Evolutionary conservation across 2,329 filamentous ascomycete genomes (phyloP).

Genomic region (Ceratocystis ficicola): DNA sequence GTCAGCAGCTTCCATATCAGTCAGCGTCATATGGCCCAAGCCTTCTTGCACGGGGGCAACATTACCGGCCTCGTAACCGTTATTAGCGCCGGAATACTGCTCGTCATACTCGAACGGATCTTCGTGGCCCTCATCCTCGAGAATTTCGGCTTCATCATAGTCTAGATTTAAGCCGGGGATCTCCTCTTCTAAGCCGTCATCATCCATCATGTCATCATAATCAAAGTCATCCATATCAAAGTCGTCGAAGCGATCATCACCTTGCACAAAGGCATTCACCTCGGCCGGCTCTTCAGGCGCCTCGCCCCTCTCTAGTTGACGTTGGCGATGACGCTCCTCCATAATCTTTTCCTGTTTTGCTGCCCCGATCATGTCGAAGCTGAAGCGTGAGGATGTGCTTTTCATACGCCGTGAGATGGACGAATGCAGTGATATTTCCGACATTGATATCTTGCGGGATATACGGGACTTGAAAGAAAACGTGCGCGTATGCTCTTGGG

Average conservation of each 20-base stretch:
- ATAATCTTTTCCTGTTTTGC: constrained; percentile 56
- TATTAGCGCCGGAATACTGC: constrained; percentile 24
- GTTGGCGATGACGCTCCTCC: constrained; percentile 60
- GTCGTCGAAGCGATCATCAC: constrained; percentile 47
- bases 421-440: constrained; percentile 38
- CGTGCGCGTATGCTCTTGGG: background rate
- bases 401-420: constrained; percentile 54
- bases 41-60: constrained; percentile 32
- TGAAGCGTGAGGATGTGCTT: constrained; percentile 68
- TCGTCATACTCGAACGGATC: constrained; percentile 28
- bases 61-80: constrained; percentile 31
- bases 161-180: constrained; percentile 48
- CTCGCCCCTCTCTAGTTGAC: constrained; percentile 49
- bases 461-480: constrained; percentile 28
- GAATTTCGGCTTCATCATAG: constrained; percentile 34
- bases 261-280: constrained; percentile 25
- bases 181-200: constrained; percentile 53
- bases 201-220: constrained; percentile 53
- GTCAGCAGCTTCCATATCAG: constrained; percentile 17
- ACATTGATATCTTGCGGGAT: constrained; percentile 44
- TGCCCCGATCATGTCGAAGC: constrained; percentile 65
- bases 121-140: constrained; percentile 28
- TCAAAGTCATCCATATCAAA: constrained; percentile 46
- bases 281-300: constrained; percentile 29
- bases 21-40: constrained; percentile 22